Evolutionary conservation across 2,329 filamentous ascomycete species (phyloP), one percentile per base, ranked within the genome.

Genomic region (Trichoderma cornu-damae): DNA sequence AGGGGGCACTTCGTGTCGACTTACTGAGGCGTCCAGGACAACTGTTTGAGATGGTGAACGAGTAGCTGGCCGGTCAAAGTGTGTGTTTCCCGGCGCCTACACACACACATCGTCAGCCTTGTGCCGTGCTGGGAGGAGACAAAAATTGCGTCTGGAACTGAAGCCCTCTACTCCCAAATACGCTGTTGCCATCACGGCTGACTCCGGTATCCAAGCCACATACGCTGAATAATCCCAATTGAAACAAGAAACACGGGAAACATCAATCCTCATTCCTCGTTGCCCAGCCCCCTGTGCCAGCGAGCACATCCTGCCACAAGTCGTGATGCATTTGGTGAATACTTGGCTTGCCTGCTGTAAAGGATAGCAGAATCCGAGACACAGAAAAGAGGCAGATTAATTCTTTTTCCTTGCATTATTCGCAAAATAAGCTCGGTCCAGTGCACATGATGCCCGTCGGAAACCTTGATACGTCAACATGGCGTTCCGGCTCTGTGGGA

Each of bases 101-200:
- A 11, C 20, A 35, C 51, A 46, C n/a, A n/a, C n/a, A n/a, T n/a
- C n/a, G n/a, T 54, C 42, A 54, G 51, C 51, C 22, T 28, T 44
- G 50, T 34, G 40, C 28, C 38, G 40, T 28, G n/a, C 38, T 22
- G 14, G 20, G 35, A 20, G 22, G 20, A 20, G 51, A 46, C 30
- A 46, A 28, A n/a, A 24, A 28, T 38, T 44, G 51, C 30, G 30
- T 37, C 30, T 14, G 40, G 30, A 30, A 30, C 30, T 43, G 40
- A 30, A 30, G n/a, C 6, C 16, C 9, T 46, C 28, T 54, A 2
- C 28, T 26, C 20, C 20, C 46, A 14, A n/a, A 9, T 3, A 14
- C n/a, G 11, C 26, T 32, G 40, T 37, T 35, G 30, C 20, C 34
- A 32, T 35, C 20, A 20, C 26, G 24, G 32, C 52, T 47, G 42